Percentiles rank a stretch among this genome's conserved stretches.
These are phyloP conservation scores for Trichoderma asperelloides DNA, from an alignment of 495 filamentous ascomycete genomes.

Conservation along the genomic window DNA sequence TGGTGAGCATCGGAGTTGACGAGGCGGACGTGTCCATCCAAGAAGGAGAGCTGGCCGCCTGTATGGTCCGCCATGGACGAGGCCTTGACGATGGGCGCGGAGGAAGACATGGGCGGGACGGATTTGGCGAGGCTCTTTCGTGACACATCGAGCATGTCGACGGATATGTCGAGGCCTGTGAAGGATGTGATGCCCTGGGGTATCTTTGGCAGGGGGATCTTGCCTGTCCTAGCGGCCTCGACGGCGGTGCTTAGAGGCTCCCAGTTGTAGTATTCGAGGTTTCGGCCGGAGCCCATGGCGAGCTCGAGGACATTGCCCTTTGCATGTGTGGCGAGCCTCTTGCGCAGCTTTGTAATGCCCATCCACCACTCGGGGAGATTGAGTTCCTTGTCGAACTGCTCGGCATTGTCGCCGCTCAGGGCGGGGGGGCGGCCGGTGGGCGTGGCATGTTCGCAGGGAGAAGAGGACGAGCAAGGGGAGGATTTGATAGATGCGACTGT, in stretches of 20 bases:
- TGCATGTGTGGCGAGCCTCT: conserved; percentile 50
- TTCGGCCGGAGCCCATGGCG: conserved; percentile 85
- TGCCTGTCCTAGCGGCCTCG: conserved; percentile 8
- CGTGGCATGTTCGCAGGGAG: conserved; percentile 5
- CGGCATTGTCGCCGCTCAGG: conserved; percentile 14
- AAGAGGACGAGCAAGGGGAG: background rate
- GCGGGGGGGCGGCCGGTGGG: conserved; percentile 12
- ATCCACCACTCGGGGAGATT: conserved; percentile 56
- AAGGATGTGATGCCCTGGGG: conserved; percentile 24
- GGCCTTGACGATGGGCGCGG: conserved; percentile 20
- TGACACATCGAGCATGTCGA: conserved; percentile 34
- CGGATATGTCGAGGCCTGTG: conserved; percentile 38
- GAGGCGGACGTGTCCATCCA: conserved; percentile 26
- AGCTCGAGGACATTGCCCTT: conserved; percentile 81
- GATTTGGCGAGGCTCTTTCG: conserved; percentile 25
- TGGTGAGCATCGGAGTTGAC: conserved; percentile 30
- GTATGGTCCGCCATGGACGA: conserved; percentile 14
- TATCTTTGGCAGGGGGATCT: conserved; percentile 8
- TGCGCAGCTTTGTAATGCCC: conserved; percentile 54
- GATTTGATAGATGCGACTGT: conserved; percentile 18
- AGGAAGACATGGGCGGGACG: conserved; percentile 23
- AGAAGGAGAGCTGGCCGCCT: conserved; percentile 23
- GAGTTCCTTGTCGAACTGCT: conserved; percentile 23
- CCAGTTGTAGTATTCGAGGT: conserved; percentile 58
- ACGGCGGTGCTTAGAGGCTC: background rate